These are phyloP conservation scores for Penicillium flavigenum DNA, from an alignment of 495 filamentous ascomycete genomes.

Conservation along the genomic window DNA sequence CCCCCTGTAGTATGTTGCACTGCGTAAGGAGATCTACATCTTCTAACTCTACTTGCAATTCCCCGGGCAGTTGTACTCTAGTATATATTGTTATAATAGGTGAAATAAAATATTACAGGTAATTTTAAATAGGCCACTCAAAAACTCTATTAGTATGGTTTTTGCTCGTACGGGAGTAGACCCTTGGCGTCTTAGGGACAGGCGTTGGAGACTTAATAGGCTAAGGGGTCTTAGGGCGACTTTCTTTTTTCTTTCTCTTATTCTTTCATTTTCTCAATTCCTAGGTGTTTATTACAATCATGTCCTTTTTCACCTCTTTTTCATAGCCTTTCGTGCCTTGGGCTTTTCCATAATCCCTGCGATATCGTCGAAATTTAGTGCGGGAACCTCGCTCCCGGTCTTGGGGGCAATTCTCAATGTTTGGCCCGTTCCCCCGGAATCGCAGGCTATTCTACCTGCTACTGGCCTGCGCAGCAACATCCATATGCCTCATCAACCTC, in stretches of 20 bases:
- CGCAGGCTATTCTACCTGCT: slow-evolving; percentile 20
- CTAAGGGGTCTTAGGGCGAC: not conserved
- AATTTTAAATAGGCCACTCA: not conserved
- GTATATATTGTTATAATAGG: not conserved
- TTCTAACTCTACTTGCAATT: too few relatives aligned
- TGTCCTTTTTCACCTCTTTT: not conserved
- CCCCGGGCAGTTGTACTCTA: too few relatives aligned
- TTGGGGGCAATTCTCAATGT: slow-evolving; percentile 14
- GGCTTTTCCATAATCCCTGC: not conserved
- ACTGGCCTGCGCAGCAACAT: slow-evolving; percentile 13
- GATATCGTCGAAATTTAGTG: slow-evolving; percentile 3
- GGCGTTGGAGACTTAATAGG: not conserved
- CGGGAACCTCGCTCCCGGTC: not conserved
- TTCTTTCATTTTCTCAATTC: not conserved
- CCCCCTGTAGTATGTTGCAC: too few relatives aligned
- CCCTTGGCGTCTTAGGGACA: not conserved
- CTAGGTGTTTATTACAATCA: not conserved
- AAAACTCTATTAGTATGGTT: not conserved
- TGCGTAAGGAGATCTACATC: not conserved
- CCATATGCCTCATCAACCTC: slow-evolving; percentile 20
- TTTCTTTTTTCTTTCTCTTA: not conserved
- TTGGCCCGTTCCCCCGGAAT: slow-evolving; percentile 17
- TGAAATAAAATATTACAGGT: not conserved
- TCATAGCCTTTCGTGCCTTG: slow-evolving; percentile 8
- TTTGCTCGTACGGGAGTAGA: not conserved